Evolutionary conservation across 2,329 filamentous ascomycete species (phyloP), one percentile per base, ranked within the genome.

Genomic region (Sphaceloma murrayae): DNA sequence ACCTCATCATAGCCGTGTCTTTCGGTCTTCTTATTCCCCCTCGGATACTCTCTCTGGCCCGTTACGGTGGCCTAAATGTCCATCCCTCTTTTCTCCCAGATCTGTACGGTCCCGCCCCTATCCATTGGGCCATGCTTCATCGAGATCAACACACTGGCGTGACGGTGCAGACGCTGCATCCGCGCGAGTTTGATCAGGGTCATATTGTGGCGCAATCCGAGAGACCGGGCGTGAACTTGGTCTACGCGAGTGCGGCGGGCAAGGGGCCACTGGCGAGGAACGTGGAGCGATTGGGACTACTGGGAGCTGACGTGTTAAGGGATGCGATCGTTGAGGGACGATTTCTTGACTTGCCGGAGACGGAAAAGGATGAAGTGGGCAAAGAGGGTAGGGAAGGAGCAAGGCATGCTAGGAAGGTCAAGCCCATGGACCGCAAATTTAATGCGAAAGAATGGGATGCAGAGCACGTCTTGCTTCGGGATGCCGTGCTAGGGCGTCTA

Each of bases 21-120:
- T 98, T 96, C 63, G 91, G 91, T 2, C 73, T 94, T 5, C 82
- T 95, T 49, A 80, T 98, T 1, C 91, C 91, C 1, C 72, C 80
- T 1, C 73, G 85, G 3, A 77, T 96, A 11, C 68, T 98, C 16
- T 67, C 67, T 16, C 66, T 66, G 1, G 76, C 83, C 17, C 76
- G 74, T 54, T 94, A 93, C 63, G 88, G 88, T 32, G 91, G 91
- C 0, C 66, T 98, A 2, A 98, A 98, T 62, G 73, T 98, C 2
- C 91, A 98, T 57, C 91, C 91, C 1, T 96, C 89, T 1, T 65
- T 95, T 19, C 73, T 98, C 10, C 89, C 88, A 3, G 82, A 91
- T 58, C 77, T 94, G 48, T 80, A 82, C 47, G 91, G 91, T 2
- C 76, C 91, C 8, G 85, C 91, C 2, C 91, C 91, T 0, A 70